A percentile compares a stretch with the other conserved stretches of the same genome.
Conservation (phyloP, 2,329 filamentous ascomycete species). For the Calonectria pseudoturangicola region DNA sequence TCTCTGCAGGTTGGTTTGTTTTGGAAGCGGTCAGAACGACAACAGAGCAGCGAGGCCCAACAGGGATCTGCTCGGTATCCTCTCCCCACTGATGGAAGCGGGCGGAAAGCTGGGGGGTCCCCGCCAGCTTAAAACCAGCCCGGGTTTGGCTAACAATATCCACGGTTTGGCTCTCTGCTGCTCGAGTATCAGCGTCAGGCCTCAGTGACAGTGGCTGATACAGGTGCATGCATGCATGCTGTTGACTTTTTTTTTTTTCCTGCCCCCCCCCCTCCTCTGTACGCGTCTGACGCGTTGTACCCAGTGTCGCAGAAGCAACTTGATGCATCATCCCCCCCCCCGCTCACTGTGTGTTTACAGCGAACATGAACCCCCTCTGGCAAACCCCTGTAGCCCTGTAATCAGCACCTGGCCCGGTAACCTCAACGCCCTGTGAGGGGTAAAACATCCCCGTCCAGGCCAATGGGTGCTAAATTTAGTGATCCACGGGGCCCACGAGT, state of each 20-base stretch:
- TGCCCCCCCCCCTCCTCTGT: background rate
- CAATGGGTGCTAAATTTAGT: conserved; percentile 35
- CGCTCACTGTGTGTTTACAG: conserved; percentile 23
- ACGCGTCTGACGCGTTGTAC: conserved; percentile 21
- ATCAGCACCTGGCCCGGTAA: conserved; percentile 19
- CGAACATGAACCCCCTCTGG: conserved; percentile 17
- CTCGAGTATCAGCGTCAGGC: background rate
- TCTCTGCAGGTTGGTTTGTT: conserved; percentile 29
- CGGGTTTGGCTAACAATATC: background rate
- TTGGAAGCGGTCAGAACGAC: conserved; percentile 37
- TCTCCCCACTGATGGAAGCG: conserved; percentile 24
- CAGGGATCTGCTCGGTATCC: conserved; percentile 10
- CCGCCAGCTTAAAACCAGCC: conserved; percentile 36
- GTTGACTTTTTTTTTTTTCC: background rate
- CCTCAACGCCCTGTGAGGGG: conserved; percentile 24
- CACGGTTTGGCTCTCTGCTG: background rate
- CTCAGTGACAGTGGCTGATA: conserved; percentile 17
- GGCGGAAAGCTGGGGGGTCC: conserved; percentile 25
- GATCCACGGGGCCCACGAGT: conserved; percentile 19
- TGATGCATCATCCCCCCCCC: conserved; percentile 6
- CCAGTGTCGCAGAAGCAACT: background rate
- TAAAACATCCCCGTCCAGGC: conserved; percentile 13
- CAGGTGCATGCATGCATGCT: background rate
- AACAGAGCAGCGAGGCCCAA: conserved; percentile 21
- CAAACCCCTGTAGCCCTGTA: conserved; percentile 28